Evolutionary conservation across 805 yeast species (phyloP).

Genomic region (Torulaspora gathmanii): DNA sequence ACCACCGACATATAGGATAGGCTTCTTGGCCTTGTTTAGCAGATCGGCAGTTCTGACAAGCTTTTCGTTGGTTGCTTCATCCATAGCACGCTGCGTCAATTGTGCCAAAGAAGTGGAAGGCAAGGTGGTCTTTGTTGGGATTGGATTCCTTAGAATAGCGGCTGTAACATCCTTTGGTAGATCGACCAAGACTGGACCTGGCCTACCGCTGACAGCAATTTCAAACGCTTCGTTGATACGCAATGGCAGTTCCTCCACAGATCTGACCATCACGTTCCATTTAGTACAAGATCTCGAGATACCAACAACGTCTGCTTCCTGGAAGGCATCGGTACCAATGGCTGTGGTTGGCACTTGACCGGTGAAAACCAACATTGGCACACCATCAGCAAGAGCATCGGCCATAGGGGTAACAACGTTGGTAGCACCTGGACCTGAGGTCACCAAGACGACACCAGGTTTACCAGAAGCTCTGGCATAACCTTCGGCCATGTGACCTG

Average conservation of each 20-base stretch:
- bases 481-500: slow-evolving; percentile 99
- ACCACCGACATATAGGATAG: slow-evolving; percentile 86
- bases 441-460: slow-evolving; percentile 95
- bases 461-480: slow-evolving; percentile 93
- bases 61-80: slow-evolving; percentile 69
- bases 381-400: slow-evolving; percentile 96
- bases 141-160: slow-evolving; percentile 76
- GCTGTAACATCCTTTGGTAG: slow-evolving; percentile 98
- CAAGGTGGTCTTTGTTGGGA: slow-evolving; percentile 73
- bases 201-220: slow-evolving; percentile 92
- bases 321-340: slow-evolving; percentile 98
- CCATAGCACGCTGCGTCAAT: slow-evolving; percentile 64
- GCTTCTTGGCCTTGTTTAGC: slow-evolving; percentile 78
- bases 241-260: slow-evolving; percentile 88
- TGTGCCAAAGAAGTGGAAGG: slow-evolving; percentile 66
- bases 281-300: slow-evolving; percentile 96
- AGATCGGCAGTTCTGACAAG: slow-evolving; percentile 72
- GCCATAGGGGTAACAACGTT: slow-evolving; percentile 98
- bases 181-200: slow-evolving; percentile 97
- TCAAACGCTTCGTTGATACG: slow-evolving; percentile 97
- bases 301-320: slow-evolving; percentile 97
- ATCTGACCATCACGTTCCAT: slow-evolving; percentile 98
- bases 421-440: slow-evolving; percentile 99
- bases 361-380: slow-evolving; percentile 91
- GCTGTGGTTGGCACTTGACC: slow-evolving; percentile 96